These are phyloP conservation scores for Talaromyces amestolkiae DNA, from an alignment of 2,329 filamentous ascomycete genomes.

Conservation along the genomic window DNA sequence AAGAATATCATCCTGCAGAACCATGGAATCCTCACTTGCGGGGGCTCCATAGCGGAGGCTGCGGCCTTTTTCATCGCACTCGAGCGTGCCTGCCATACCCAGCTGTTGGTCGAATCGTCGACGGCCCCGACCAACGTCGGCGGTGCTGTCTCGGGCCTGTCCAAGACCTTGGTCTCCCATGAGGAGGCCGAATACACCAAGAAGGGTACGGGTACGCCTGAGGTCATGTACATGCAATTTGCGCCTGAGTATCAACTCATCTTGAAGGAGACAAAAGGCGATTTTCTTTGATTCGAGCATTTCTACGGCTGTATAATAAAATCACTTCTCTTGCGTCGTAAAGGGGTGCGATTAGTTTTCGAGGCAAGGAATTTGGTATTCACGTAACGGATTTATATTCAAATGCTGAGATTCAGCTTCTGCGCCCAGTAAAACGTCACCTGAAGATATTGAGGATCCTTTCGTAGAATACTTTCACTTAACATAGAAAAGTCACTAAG, in stretches of 20 bases:
- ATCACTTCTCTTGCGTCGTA: not conserved
- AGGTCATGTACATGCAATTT: constrained; percentile 40
- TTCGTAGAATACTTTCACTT: not conserved
- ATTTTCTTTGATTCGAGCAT: constrained; percentile 26
- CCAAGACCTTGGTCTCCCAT: constrained; percentile 54
- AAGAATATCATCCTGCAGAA: constrained; percentile 30
- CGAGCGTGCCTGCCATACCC: constrained; percentile 67
- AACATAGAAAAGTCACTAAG: not conserved
- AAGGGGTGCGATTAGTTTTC: not conserved
- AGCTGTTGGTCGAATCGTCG: constrained; percentile 67
- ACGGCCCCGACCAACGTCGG: constrained; percentile 3
- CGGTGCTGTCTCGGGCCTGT: constrained; percentile 46
- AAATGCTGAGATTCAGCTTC: not conserved
- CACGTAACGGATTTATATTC: too few species aligned
- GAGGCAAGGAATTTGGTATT: not conserved
- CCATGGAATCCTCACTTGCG: constrained; percentile 55
- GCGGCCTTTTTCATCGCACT: constrained; percentile 67
- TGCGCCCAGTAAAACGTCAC: not conserved
- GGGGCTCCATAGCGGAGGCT: constrained; percentile 70
- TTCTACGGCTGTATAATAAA: not conserved
- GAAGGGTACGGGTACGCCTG: constrained; percentile 19
- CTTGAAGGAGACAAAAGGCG: constrained; percentile 31
- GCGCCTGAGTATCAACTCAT: constrained; percentile 33
- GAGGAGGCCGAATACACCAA: constrained; percentile 28
- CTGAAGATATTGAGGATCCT: not conserved